Evolutionary conservation across 176 grass and related monocot genomes (phyloP), one percentile per base, ranked within the genome.

Genomic region (Bothriochloa decipiens): DNA sequence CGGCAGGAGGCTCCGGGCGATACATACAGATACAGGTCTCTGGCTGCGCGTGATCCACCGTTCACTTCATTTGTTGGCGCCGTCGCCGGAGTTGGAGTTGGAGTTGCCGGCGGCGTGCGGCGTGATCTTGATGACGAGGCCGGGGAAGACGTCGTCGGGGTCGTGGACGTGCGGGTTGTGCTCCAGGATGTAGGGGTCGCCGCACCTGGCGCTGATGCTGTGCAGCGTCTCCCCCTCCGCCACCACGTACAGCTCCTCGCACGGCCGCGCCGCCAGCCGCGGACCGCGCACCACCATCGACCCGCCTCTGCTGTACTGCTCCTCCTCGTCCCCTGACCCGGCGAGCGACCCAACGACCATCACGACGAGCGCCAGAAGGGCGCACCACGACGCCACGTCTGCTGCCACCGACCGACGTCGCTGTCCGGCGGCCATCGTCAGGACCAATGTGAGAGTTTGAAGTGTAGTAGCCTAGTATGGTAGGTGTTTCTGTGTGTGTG

Each of bases 61-160:
- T n/a, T n/a, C n/a, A n/a, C n/a, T n/a, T 60, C 20, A 61, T n/a
- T 25, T 11, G 8, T 22, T 55, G 18, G 52, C 50, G 12, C 3
- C 45, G 10, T 0, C 11, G 58, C 28, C 71, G 25, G 17, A 45
- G 57, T 0, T 20, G 71, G 12, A 46, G 45, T 14, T n/a, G n/a
- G n/a, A n/a, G n/a, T n/a, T 16, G 65, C 6, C 39, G 53, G 2
- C 37, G 37, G 55, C 28, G 46, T 57, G 74, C 80, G 90, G 94
- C 23, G 81, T 94, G 63, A 97, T 91, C 88, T 70, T 78, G 77
- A 94, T 89, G 74, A 94, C 86, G n/a, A 97, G 92, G 69, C 95
- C 95, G 9, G 95, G 95, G 81, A 97, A 97, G 79, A 97, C 95
- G 85, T 97, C 92, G 70, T 94, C 95, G 81, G 92, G 88, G 80